phyloP scores from a whole-genome alignment of 2,329 filamentous ascomycete species.

The Pseudogymnoascus sp. region DNA sequence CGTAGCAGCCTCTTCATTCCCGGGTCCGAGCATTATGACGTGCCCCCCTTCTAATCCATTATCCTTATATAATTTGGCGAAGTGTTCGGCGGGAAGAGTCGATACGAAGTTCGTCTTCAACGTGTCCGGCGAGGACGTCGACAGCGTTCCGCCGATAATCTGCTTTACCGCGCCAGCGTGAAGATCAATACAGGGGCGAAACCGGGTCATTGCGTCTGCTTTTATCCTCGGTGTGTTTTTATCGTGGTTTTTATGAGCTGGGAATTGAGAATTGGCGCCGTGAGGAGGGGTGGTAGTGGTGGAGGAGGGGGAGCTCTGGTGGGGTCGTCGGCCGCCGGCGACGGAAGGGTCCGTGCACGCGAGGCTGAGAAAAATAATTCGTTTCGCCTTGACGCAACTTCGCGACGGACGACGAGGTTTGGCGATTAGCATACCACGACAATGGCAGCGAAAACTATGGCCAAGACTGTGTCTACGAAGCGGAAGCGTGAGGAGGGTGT shows the following conservation, averaged over 20 bases:
- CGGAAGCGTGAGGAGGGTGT: slow-evolving; percentile 35
- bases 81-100: slow-evolving; percentile 70
- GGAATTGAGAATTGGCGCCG: neutral
- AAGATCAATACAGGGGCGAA: slow-evolving; percentile 93
- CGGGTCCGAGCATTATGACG: slow-evolving; percentile 92
- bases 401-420: neutral
- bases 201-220: slow-evolving; percentile 67
- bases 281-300: neutral
- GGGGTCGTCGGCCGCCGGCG: neutral
- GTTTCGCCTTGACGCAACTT: neutral
- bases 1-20: slow-evolving; percentile 70
- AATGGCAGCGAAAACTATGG: neutral
- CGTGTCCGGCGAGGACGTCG: slow-evolving; percentile 46
- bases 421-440: neutral
- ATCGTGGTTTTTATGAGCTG: neutral
- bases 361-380: neutral
- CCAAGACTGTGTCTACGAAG: slow-evolving; percentile 24
- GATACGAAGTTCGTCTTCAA: slow-evolving; percentile 93
- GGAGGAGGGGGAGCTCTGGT: neutral
- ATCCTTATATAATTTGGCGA: slow-evolving; percentile 71
- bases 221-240: neutral
- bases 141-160: slow-evolving; percentile 90
- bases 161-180: slow-evolving; percentile 98
- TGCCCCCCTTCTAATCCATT: slow-evolving; percentile 70
- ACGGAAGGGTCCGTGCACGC: neutral